Percentiles rank a stretch among this genome's conserved stretches.
phyloP scores from a whole-genome alignment of 306 rosid genomes.

The Corylus avellana region DNA sequence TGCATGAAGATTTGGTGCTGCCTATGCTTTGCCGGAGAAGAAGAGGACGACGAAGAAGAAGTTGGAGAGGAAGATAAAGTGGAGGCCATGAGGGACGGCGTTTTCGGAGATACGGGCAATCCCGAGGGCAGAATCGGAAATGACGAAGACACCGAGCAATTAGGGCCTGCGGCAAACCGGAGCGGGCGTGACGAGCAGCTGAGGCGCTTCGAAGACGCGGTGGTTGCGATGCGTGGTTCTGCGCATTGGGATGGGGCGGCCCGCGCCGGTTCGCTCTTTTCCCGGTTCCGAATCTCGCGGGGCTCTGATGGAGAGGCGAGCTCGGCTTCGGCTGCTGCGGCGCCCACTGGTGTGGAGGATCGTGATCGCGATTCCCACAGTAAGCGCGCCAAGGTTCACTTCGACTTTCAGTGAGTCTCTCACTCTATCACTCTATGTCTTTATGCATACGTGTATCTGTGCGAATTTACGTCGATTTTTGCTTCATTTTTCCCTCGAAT shows the following conservation, averaged over 20 bases:
- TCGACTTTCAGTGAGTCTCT: conserved; percentile 60
- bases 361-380: conserved; percentile 60
- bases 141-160: conserved; percentile 31
- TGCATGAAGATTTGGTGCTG: conserved; percentile 88
- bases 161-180: conserved; percentile 20
- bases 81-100: conserved; percentile 39
- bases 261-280: conserved; percentile 26
- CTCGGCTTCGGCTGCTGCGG: conserved; percentile 34
- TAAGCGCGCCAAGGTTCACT: conserved; percentile 82
- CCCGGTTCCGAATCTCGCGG: conserved; percentile 37
- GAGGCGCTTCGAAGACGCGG: conserved; percentile 46
- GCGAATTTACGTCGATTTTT: not conserved
- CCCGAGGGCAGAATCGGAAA: conserved; percentile 28
- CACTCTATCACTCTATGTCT: not conserved
- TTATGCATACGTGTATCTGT: not conserved
- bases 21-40: conserved; percentile 68
- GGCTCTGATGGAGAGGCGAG: conserved; percentile 67
- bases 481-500: not conserved
- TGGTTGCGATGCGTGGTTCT: conserved; percentile 9
- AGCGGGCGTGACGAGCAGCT: conserved; percentile 29
- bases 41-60: conserved; percentile 30
- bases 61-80: conserved; percentile 21
- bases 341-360: conserved; percentile 33
- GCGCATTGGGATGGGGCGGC: conserved; percentile 38
- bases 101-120: conserved; percentile 36